Conservation (phyloP, 345 rosid genomes). For the Microcos paniculata region DNA sequence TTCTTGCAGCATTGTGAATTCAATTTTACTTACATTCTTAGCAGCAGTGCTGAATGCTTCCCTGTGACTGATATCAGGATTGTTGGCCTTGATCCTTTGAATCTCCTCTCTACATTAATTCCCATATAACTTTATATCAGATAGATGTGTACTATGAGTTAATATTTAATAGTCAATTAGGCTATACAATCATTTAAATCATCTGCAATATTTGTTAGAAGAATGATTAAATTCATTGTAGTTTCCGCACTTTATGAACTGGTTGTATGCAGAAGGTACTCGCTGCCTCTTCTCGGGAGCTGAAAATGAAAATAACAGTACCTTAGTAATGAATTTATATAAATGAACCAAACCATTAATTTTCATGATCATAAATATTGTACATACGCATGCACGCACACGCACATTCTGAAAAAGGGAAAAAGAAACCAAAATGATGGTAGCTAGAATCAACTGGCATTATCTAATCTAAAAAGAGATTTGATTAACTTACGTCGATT, state of each 20-base stretch:
- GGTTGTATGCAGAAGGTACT: conserved; percentile 96
- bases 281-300: conserved; percentile 99
- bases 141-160: too few species aligned
- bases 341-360: background rate
- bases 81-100: conserved; percentile 96
- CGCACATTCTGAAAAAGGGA: background rate
- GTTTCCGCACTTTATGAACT: conserved; percentile 80
- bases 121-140: too few species aligned
- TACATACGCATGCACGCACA: too few species aligned
- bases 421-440: background rate
- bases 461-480: background rate
- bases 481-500: conserved; percentile 64
- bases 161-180: too few species aligned
- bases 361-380: background rate
- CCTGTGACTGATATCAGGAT: conserved; percentile 94
- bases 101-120: conserved; percentile 75
- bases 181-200: background rate
- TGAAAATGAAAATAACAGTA: conserved; percentile 34
- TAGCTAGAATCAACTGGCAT: background rate
- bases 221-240: background rate
- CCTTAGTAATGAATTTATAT: background rate
- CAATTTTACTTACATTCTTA: conserved; percentile 63
- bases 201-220: background rate
- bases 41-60: conserved; percentile 99
- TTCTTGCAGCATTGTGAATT: background rate